Evolutionary conservation across 805 yeast genomes (phyloP).

Genomic region (Zygosaccharomyces kombuchaensis): DNA sequence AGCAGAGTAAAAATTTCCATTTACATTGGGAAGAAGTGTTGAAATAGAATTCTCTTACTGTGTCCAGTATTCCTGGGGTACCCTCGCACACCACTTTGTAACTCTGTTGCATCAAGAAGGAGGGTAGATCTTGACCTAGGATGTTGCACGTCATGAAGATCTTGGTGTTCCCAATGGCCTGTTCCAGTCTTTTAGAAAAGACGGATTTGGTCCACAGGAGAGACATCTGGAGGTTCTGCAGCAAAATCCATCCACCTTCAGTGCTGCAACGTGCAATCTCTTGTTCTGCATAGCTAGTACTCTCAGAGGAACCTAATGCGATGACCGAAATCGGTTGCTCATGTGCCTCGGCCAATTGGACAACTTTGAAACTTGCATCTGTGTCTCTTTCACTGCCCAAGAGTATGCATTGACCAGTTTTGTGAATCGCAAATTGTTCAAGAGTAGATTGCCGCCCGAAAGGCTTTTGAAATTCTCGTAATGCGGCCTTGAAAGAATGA

Average conservation of each 20-base stretch:
- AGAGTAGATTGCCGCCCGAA: conserved; percentile 3
- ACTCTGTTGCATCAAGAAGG: conserved; percentile 51
- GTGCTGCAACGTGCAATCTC: conserved; percentile 45
- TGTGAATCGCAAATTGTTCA: conserved; percentile 2
- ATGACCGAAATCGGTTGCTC: conserved; percentile 39
- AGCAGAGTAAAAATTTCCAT: conserved; percentile 51
- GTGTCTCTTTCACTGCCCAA: conserved; percentile 56
- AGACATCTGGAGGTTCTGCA: conserved; percentile 80
- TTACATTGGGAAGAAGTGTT: conserved; percentile 26
- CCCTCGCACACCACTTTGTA: conserved; percentile 55
- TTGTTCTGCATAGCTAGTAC: conserved; percentile 50
- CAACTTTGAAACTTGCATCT: conserved; percentile 61
- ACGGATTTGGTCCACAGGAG: conserved; percentile 55
- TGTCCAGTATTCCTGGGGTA: conserved; percentile 44
- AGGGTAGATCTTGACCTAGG: conserved; percentile 46
- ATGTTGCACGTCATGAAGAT: conserved; percentile 63
- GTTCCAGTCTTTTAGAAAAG: conserved; percentile 42
- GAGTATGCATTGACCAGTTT: conserved; percentile 34
- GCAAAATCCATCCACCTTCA: conserved; percentile 64
- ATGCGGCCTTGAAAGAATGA: conserved; percentile 13
- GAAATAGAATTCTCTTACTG: conserved; percentile 19
- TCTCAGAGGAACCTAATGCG: conserved; percentile 75
- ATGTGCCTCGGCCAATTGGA: conserved; percentile 37
- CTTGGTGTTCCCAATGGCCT: conserved; percentile 39
- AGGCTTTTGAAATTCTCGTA: conserved; percentile 2